Percentiles rank a stretch among this genome's conserved stretches.
These are phyloP conservation scores for Raffaelea arxii DNA, from an alignment of 2,329 filamentous ascomycete genomes.

Conservation along the genomic window DNA sequence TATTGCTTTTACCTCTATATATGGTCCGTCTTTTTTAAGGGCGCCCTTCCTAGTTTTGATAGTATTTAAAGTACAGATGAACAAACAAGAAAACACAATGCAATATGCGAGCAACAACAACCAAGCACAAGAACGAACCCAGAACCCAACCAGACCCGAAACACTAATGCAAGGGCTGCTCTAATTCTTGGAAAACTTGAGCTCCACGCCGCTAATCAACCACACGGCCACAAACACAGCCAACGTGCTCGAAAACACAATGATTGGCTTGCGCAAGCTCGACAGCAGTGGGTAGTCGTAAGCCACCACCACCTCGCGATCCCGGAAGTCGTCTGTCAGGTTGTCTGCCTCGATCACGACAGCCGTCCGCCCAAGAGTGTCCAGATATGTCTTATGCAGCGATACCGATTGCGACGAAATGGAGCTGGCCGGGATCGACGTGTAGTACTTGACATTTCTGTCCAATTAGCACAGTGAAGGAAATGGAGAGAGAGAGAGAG, in stretches of 20 bases:
- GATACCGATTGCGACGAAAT: constrained; percentile 49
- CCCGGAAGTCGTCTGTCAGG: constrained; percentile 81
- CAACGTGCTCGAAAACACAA: constrained; percentile 65
- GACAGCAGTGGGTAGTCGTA: constrained; percentile 75
- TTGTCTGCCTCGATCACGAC: constrained; percentile 75
- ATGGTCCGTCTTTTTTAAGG: no score
- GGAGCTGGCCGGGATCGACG: constrained; percentile 55
- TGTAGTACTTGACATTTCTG: constrained; percentile 72
- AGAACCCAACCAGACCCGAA: neutral
- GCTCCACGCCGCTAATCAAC: constrained; percentile 67
- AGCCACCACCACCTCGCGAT: constrained; percentile 72
- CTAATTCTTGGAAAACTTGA: constrained; percentile 52
- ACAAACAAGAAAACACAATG: neutral
- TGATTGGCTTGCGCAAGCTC: constrained; percentile 74
- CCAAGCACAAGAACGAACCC: no score
- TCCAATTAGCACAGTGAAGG: no score
- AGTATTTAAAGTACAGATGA: neutral
- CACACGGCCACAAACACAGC: constrained; percentile 67
- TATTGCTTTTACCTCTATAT: no score
- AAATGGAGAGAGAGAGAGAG: no score
- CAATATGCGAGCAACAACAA: no score
- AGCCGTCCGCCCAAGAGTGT: constrained; percentile 79
- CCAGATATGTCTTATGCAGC: constrained; percentile 82
- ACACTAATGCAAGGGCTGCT: no score
- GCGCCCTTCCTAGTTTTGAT: no score